Conservation (phyloP, 306 rosid genomes). For the Arachis stenosperma region DNA sequence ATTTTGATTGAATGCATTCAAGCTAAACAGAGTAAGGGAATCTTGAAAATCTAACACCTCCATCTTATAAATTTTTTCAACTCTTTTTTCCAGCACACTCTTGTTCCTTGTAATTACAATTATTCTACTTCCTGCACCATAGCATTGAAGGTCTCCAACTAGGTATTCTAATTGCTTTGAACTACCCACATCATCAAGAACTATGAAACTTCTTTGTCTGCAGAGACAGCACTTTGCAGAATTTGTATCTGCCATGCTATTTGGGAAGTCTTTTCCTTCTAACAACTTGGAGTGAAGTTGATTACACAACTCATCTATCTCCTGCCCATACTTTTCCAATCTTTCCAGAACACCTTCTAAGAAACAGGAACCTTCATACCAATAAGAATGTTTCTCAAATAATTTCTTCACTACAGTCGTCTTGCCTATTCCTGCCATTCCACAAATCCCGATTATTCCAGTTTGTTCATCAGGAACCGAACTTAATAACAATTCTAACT, state of each 20-base stretch:
- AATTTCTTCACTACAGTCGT: constrained; percentile 9
- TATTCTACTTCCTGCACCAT: background rate
- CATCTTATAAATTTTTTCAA: background rate
- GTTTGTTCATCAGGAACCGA: background rate
- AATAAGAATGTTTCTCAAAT: background rate
- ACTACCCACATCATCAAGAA: constrained; percentile 22
- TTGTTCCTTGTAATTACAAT: constrained; percentile 16
- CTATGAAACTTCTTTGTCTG: background rate
- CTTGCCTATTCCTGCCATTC: constrained; percentile 36
- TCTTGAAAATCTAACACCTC: background rate
- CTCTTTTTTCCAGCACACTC: background rate
- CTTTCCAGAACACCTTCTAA: constrained; percentile 1
- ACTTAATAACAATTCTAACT: background rate
- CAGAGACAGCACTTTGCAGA: background rate
- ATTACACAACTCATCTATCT: background rate
- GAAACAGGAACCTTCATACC: constrained; percentile 24
- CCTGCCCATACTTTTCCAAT: background rate
- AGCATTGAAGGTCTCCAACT: background rate
- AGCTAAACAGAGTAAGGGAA: background rate
- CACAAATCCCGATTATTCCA: constrained; percentile 28
- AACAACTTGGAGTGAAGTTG: constrained; percentile 23
- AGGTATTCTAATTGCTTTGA: background rate
- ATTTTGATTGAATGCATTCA: constrained; percentile 1
- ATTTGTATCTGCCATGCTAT: background rate
- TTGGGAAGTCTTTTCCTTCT: background rate